Conservation (phyloP, 164 flowering plant species). For the Vitis amurensis region DNA sequence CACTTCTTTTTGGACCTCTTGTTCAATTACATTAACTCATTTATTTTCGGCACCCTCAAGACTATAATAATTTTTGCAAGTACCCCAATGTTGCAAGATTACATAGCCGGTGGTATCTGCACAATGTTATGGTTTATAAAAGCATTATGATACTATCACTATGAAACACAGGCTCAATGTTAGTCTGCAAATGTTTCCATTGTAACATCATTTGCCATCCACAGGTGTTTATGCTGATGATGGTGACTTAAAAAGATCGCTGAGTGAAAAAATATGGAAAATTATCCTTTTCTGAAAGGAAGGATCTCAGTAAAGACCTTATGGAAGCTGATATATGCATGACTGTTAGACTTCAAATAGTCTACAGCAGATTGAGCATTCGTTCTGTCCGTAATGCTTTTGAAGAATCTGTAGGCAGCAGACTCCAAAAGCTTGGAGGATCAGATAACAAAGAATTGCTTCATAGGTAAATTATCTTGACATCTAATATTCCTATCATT, state of each 20-base stretch:
- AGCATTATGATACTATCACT: background rate
- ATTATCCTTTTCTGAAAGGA: slow-evolving; percentile 43
- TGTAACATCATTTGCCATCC: background rate
- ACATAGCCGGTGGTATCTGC: too few species aligned
- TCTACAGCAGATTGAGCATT: slow-evolving; percentile 79
- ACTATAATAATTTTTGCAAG: too few species aligned
- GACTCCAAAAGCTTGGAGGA: slow-evolving; percentile 82
- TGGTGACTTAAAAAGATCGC: slow-evolving; percentile 44
- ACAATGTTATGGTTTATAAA: too few species aligned
- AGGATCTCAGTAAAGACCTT: slow-evolving; percentile 53
- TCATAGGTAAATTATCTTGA: slow-evolving; percentile 50
- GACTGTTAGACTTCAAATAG: slow-evolving; percentile 89
- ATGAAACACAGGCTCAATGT: background rate
- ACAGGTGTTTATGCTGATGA: slow-evolving; percentile 91
- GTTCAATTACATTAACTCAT: too few species aligned
- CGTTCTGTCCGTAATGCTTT: slow-evolving; percentile 87
- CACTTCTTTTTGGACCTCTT: too few species aligned
- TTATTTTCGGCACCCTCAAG: too few species aligned
- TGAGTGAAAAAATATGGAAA: slow-evolving; percentile 66
- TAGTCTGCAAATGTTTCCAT: background rate
- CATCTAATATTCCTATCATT: background rate
- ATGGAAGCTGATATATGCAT: slow-evolving; percentile 67
- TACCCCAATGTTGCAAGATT: too few species aligned
- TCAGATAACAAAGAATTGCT: slow-evolving; percentile 78
- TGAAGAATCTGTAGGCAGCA: slow-evolving; percentile 89